phyloP scores from a whole-genome alignment of 768 basidiomycete genomes.

The Hysterangium stoloniferum region DNA sequence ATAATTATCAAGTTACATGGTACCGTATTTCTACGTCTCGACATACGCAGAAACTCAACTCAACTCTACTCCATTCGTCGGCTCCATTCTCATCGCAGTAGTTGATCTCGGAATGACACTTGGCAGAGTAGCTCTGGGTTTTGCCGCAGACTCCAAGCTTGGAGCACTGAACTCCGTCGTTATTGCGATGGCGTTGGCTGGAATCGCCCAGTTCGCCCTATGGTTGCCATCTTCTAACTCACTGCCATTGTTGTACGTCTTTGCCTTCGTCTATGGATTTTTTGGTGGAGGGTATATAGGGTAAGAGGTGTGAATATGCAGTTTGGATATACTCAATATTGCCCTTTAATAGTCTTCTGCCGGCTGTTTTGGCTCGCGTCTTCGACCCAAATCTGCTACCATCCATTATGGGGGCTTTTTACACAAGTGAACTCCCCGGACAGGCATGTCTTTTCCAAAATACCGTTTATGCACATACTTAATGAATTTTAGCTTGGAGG shows the following conservation, averaged over 20 bases:
- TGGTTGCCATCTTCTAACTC: slow-evolving; percentile 6
- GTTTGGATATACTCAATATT: no score
- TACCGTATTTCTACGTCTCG: slow-evolving; percentile 5
- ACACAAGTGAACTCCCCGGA: slow-evolving; percentile 4
- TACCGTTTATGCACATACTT: background rate
- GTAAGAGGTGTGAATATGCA: background rate
- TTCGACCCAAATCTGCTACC: slow-evolving; percentile 6
- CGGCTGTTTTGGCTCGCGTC: slow-evolving; percentile 2
- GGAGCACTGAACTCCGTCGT: slow-evolving; percentile 6
- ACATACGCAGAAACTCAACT: slow-evolving; percentile 7
- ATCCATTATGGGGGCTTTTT: slow-evolving; percentile 2
- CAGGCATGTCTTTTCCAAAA: background rate
- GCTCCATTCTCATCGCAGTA: slow-evolving; percentile 2
- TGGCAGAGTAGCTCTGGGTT: slow-evolving; percentile 5
- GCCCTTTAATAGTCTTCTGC: background rate
- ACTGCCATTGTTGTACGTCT: slow-evolving; percentile 3
- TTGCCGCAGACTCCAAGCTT: slow-evolving; percentile 1
- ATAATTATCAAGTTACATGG: slow-evolving; percentile 1
- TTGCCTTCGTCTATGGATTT: slow-evolving; percentile 6
- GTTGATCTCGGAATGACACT: slow-evolving; percentile 2
- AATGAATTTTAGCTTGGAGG: slow-evolving; percentile 6
- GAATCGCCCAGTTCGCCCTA: slow-evolving; percentile 1
- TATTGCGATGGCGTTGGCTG: slow-evolving; percentile 3
- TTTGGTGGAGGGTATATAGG: slow-evolving; percentile 10
- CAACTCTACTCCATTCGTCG: background rate